Evolutionary conservation across 1,284 basidiomycete genomes (phyloP).

Genomic region (Cryptococcus sp.): DNA sequence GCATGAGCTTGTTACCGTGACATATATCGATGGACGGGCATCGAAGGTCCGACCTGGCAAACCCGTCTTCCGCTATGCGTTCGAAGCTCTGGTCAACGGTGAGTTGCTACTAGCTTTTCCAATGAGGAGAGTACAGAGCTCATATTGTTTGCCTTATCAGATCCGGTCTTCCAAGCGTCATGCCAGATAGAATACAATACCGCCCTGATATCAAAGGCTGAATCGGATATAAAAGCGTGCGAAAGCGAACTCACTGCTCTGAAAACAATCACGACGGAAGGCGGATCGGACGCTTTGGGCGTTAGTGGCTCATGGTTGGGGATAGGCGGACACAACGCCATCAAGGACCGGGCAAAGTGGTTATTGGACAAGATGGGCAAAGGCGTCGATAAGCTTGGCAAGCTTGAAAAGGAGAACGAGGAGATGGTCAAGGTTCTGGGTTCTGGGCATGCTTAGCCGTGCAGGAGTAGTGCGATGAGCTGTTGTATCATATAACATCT

Average conservation of each 20-base stretch:
- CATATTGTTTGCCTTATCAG: slow-evolving; percentile 51
- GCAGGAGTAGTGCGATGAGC: neutral
- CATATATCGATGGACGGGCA: slow-evolving; percentile 77
- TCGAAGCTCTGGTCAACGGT: slow-evolving; percentile 77
- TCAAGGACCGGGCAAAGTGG: slow-evolving; percentile 67
- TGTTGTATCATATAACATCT: no score
- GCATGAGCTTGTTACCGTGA: slow-evolving; percentile 81
- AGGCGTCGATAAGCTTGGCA: slow-evolving; percentile 67
- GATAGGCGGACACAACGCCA: slow-evolving; percentile 58
- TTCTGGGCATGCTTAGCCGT: slow-evolving; percentile 6
- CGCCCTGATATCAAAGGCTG: slow-evolving; percentile 67
- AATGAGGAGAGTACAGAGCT: neutral
- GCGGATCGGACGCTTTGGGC: slow-evolving; percentile 43
- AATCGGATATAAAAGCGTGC: slow-evolving; percentile 67
- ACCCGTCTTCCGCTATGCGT: slow-evolving; percentile 84
- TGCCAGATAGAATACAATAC: slow-evolving; percentile 81
- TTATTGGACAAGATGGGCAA: slow-evolving; percentile 73
- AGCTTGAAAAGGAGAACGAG: slow-evolving; percentile 67
- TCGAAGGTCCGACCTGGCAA: slow-evolving; percentile 83
- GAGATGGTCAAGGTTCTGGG: slow-evolving; percentile 66
- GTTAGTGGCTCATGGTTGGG: slow-evolving; percentile 29
- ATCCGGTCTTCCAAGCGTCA: slow-evolving; percentile 75
- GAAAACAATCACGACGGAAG: slow-evolving; percentile 60
- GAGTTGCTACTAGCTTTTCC: slow-evolving; percentile 27
- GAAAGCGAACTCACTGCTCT: slow-evolving; percentile 74